A percentile compares a stretch with the other conserved stretches of the same genome.
Conservation (phyloP, 352 stramenopile species). For the Albugo laibachii region DNA sequence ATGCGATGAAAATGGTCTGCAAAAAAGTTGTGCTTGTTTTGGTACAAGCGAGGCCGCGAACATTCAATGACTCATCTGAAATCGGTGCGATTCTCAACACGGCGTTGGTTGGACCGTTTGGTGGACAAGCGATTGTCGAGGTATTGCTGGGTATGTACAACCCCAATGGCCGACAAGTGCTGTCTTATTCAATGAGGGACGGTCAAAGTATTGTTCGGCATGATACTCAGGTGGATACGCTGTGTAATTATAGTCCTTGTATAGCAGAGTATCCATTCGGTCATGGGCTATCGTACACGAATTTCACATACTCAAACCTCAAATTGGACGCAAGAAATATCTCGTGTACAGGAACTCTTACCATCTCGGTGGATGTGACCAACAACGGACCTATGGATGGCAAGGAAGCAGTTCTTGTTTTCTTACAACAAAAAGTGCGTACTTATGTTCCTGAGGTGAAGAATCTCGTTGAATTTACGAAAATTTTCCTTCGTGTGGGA, state of each 20-base stretch:
- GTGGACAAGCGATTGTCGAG: slow-evolving; percentile 28
- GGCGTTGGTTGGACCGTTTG: slow-evolving; percentile 29
- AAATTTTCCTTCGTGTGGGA: slow-evolving; percentile 16
- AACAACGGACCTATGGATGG: slow-evolving; percentile 15
- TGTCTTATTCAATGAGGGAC: slow-evolving; percentile 41
- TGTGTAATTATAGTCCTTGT: slow-evolving; percentile 63
- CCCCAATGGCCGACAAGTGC: slow-evolving; percentile 29
- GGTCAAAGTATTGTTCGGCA: slow-evolving; percentile 27
- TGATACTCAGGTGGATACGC: slow-evolving; percentile 16
- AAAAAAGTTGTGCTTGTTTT: slow-evolving; percentile 48
- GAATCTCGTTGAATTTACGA: slow-evolving; percentile 20
- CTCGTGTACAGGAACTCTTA: slow-evolving; percentile 10
- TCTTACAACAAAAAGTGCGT: slow-evolving; percentile 10
- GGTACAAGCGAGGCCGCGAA: slow-evolving; percentile 35
- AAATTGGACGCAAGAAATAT: slow-evolving; percentile 15
- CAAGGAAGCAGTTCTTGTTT: slow-evolving; percentile 22
- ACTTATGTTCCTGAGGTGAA: slow-evolving; percentile 13
- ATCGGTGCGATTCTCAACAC: slow-evolving; percentile 27
- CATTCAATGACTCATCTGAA: slow-evolving; percentile 14
- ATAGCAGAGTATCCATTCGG: slow-evolving; percentile 49
- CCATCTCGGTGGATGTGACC: slow-evolving; percentile 17
- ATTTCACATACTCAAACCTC: slow-evolving; percentile 29
- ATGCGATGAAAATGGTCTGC: slow-evolving; percentile 14
- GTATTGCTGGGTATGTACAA: slow-evolving; percentile 29
- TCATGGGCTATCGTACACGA: slow-evolving; percentile 15